Conservation (phyloP, 768 basidiomycete genomes). For the Ephemerocybe angulata region DNA sequence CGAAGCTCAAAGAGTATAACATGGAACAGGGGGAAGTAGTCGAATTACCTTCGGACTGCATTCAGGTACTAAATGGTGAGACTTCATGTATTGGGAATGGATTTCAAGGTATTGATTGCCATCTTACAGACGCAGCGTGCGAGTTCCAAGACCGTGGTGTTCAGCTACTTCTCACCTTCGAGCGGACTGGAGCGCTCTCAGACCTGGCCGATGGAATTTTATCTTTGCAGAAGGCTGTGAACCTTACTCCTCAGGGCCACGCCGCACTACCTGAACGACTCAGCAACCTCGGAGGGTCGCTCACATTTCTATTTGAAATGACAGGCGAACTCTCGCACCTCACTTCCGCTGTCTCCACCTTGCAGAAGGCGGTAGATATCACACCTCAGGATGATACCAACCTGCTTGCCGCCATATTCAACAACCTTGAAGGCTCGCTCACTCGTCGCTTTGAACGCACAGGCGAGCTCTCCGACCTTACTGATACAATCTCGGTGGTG, state of each 20-base stretch:
- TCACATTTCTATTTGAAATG: slow-evolving; percentile 2
- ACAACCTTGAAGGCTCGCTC: slow-evolving; percentile 8
- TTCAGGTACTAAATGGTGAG: too few species aligned
- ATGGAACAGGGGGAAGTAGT: too few species aligned
- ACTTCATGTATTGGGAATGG: too few species aligned
- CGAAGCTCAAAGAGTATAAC: too few species aligned
- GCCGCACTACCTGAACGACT: slow-evolving; percentile 13
- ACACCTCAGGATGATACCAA: slow-evolving; percentile 11
- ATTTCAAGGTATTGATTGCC: too few species aligned
- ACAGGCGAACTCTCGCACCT: slow-evolving; percentile 9
- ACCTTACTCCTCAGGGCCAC: slow-evolving; percentile 7
- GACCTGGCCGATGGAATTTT: slow-evolving; percentile 12
- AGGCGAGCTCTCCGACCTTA: slow-evolving; percentile 5
- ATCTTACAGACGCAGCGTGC: too few species aligned
- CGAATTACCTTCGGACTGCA: too few species aligned
- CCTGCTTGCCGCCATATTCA: slow-evolving; percentile 9
- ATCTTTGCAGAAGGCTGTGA: slow-evolving; percentile 9
- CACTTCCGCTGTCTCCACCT: slow-evolving; percentile 15
- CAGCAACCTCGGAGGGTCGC: slow-evolving; percentile 12
- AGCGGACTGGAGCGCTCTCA: neutral
- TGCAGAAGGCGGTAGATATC: slow-evolving; percentile 10
- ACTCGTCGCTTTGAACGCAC: too few species aligned
- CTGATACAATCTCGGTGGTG: slow-evolving; percentile 8
- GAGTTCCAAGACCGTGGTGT: too few species aligned
- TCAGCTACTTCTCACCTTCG: neutral